Evolutionary conservation across 2,329 filamentous ascomycete species (phyloP), one percentile per base, ranked within the genome.

Genomic region (Fusarium papillatum): DNA sequence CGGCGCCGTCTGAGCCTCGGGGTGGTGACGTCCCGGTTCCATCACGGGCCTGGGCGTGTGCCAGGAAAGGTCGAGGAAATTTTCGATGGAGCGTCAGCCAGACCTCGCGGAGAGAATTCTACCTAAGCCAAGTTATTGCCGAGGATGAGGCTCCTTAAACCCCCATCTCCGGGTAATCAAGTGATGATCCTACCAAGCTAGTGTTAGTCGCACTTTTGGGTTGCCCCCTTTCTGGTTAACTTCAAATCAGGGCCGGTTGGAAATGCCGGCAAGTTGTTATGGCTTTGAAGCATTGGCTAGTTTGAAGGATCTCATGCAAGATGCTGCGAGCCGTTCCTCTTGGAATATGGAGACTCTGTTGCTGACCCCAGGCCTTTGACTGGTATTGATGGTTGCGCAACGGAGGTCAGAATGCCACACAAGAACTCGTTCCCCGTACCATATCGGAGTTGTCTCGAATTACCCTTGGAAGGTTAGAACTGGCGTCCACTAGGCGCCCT

Each of bases 101-200:
- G 70, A 62, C 71, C 68, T 74, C 68, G 70, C 72, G 64, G 71
- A 69, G 57, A 64, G 64, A 41, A 24, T 57, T 50, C 24, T 48
- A 19, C 50, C 60, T 66, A 22, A 55, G 59, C 59, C 50, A 75
- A 57, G 29, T 57, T 57, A 76, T 76, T 72, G 38, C 74, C 74
- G 70, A 64, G 46, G 66, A 72, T 79, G 77, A 69, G 72, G 69
- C 72, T 76, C 77, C 69, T 62, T 29, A 60, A 48, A 69, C 63
- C 43, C 66, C 73, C 71, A 62, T 72, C 59, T 36, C 48, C 48
- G 26, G 68, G 46, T 46, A 46, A 65, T 41, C 50, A 62, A 24
- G 29, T 34, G 53, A 61, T 61, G 64, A 24, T 31, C 53, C 53
- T 66, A 39, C 41, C 26, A 59, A 69, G 65, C 65, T 72, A 75